Evolutionary conservation across 495 filamentous ascomycete species (phyloP).

Genomic region (Podospora sp.): DNA sequence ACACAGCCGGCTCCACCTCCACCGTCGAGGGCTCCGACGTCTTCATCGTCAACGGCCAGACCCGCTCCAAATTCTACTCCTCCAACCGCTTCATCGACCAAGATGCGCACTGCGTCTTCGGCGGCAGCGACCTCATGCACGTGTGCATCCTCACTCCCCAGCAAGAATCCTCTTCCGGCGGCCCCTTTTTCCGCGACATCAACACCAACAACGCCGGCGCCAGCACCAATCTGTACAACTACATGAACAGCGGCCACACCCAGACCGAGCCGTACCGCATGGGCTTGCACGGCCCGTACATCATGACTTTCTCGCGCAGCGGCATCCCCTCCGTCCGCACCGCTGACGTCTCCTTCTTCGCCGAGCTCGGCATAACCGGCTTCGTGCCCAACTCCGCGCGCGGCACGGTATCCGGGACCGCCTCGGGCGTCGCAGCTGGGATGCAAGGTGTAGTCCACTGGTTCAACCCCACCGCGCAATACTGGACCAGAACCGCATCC

Average conservation of each 20-base stretch:
- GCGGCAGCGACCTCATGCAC: conserved; percentile 46
- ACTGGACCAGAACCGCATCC: conserved; percentile 61
- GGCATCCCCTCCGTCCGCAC: conserved; percentile 54
- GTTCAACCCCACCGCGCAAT: conserved; percentile 64
- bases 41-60: conserved; percentile 61
- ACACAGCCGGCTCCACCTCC: conserved; percentile 52
- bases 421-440: conserved; percentile 50
- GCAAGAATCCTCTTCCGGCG: conserved; percentile 56
- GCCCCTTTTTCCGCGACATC: conserved; percentile 68
- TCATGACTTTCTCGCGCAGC: conserved; percentile 61
- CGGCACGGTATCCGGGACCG: conserved; percentile 62
- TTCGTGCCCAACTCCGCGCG: conserved; percentile 57
- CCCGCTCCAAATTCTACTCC: conserved; percentile 70
- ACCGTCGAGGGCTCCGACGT: conserved; percentile 66
- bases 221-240: conserved; percentile 65
- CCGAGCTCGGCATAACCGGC: conserved; percentile 57
- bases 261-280: conserved; percentile 64
- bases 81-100: conserved; percentile 70
- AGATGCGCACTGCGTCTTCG: conserved; percentile 60
- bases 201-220: conserved; percentile 62
- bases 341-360: conserved; percentile 61
- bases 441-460: conserved; percentile 64
- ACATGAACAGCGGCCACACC: conserved; percentile 68
- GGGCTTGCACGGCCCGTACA: conserved; percentile 70
- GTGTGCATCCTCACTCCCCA: conserved; percentile 57